These are phyloP conservation scores for Epichloe scottii DNA, from an alignment of 2,329 filamentous ascomycete genomes.

Conservation along the genomic window DNA sequence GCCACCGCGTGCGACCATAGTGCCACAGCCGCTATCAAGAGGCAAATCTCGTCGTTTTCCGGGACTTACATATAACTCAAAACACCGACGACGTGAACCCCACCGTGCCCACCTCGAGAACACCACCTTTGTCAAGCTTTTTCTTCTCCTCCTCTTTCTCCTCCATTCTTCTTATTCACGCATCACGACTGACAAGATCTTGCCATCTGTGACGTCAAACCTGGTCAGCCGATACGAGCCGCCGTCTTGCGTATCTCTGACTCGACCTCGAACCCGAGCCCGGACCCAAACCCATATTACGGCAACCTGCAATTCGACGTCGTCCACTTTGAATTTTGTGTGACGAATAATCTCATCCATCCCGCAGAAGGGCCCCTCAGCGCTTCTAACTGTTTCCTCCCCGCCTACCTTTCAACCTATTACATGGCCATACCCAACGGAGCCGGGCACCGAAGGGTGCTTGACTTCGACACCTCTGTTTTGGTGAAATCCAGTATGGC, in stretches of 20 bases:
- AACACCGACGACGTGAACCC: neutral
- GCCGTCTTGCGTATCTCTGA: neutral
- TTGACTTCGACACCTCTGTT: conserved; percentile 23
- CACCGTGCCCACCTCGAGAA: neutral
- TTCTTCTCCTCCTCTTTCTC: neutral
- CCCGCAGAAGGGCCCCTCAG: neutral
- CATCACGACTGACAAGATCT: neutral
- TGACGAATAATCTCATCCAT: neutral
- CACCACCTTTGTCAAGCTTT: neutral
- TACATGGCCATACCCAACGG: conserved; percentile 17
- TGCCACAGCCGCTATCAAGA: neutral
- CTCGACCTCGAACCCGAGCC: neutral
- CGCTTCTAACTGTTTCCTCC: neutral
- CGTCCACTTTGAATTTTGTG: neutral
- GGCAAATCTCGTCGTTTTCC: neutral
- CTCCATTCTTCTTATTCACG: neutral
- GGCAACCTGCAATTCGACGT: neutral
- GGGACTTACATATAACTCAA: conserved; percentile 2
- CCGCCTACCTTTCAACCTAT: neutral
- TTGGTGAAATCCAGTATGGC: conserved; percentile 25
- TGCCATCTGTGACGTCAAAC: neutral
- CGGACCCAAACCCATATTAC: neutral
- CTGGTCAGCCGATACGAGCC: neutral
- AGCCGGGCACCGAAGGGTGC: conserved; percentile 16
- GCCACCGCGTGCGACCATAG: neutral